Evolutionary conservation across 2,329 filamentous ascomycete genomes (phyloP).

Genomic region (Eutypella sp.): DNA sequence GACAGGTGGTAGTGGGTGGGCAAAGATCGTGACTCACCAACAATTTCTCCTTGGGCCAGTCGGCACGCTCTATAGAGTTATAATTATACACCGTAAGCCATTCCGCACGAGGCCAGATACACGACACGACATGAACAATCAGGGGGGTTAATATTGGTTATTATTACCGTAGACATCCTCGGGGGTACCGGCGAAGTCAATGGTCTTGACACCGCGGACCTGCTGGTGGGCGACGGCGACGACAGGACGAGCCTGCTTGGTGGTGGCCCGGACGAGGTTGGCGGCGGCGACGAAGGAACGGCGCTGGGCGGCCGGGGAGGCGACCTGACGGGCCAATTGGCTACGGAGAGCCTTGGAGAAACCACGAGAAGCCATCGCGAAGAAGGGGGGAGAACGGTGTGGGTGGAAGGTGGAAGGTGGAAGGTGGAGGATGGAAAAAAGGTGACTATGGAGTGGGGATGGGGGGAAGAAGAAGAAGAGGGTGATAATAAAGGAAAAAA

Average conservation of each 20-base stretch:
- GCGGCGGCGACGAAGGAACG: conserved; percentile 59
- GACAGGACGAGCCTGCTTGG: conserved; percentile 44
- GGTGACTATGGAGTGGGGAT: conserved; percentile 18
- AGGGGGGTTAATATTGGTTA: conserved; percentile 1
- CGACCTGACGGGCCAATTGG: conserved; percentile 59
- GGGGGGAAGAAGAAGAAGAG: too few relatives aligned
- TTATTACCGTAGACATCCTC: conserved; percentile 86
- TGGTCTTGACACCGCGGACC: conserved; percentile 90
- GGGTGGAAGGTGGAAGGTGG: conserved; percentile 27
- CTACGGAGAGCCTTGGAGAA: conserved; percentile 64
- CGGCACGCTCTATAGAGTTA: conserved; percentile 73
- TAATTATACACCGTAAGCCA: conserved; percentile 26
- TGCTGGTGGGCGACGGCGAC: conserved; percentile 51
- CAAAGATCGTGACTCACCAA: conserved; percentile 58
- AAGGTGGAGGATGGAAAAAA: conserved; percentile 15
- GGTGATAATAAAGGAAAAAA: too few relatives aligned
- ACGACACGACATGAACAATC: conserved; percentile 1
- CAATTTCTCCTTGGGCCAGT: conserved; percentile 99
- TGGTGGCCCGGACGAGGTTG: conserved; percentile 49
- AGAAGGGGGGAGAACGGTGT: conserved; percentile 20
- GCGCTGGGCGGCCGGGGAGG: conserved; percentile 54
- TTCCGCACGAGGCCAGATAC: background rate
- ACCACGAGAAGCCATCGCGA: conserved; percentile 73
- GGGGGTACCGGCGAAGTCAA: conserved; percentile 95
- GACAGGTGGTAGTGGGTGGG: conserved; percentile 1